Percentiles rank a stretch among this genome's conserved stretches.
Conservation (phyloP, 495 filamentous ascomycete genomes). For the Talaromyces thailandensis region DNA sequence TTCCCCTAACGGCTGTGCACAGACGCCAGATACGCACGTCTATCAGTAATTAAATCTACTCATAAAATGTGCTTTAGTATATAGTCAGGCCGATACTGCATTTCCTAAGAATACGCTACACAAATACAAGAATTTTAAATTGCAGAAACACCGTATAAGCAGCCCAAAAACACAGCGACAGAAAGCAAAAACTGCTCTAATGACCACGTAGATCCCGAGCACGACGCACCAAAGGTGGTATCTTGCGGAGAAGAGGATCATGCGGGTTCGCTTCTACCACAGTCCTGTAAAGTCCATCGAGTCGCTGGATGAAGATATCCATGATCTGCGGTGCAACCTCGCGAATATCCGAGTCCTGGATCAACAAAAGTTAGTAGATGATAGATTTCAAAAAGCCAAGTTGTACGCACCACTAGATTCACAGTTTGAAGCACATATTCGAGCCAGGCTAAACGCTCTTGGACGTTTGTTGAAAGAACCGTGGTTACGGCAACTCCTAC, state of each 20-base stretch:
- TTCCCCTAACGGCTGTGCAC: neutral
- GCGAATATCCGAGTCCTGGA: constrained; percentile 47
- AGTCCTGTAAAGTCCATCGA: constrained; percentile 62
- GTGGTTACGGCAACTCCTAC: constrained; percentile 73
- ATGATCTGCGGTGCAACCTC: constrained; percentile 59
- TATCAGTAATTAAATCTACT: too few relatives aligned
- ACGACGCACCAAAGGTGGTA: constrained; percentile 45
- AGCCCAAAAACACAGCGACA: neutral
- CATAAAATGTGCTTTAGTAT: too few relatives aligned
- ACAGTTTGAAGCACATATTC: constrained; percentile 56
- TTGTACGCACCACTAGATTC: constrained; percentile 34
- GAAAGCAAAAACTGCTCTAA: neutral
- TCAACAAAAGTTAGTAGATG: neutral
- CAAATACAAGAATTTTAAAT: neutral
- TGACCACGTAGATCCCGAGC: constrained; percentile 40
- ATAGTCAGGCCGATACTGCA: too few relatives aligned
- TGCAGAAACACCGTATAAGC: neutral
- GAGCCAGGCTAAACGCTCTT: constrained; percentile 68
- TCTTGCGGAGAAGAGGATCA: constrained; percentile 54
- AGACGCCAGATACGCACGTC: neutral
- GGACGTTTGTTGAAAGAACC: constrained; percentile 53
- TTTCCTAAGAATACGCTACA: neutral
- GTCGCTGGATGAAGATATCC: constrained; percentile 58
- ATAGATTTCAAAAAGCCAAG: neutral
- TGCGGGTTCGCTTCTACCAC: constrained; percentile 52